Conservation (phyloP, 2,329 filamentous ascomycete species). For the Colletotrichum euphorbiae region DNA sequence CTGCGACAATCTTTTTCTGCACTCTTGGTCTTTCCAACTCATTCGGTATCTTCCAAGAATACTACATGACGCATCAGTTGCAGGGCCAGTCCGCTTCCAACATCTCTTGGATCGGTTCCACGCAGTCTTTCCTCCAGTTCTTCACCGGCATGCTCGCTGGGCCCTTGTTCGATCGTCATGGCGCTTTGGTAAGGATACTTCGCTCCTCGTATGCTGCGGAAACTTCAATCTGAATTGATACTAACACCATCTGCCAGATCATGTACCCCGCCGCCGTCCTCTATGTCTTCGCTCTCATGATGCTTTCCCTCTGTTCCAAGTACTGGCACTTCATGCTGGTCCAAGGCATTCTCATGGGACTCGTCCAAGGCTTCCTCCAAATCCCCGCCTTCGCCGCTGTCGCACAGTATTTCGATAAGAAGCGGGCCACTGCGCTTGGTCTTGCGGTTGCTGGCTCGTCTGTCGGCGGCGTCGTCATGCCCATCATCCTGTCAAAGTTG, state of each 20-base stretch:
- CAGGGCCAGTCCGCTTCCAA: conserved; percentile 43
- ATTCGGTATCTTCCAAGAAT: conserved; percentile 52
- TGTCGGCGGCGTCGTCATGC: too few relatives aligned
- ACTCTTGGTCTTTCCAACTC: conserved; percentile 52
- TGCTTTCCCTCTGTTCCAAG: too few relatives aligned
- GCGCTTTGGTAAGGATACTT: conserved; percentile 47
- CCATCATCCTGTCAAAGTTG: too few relatives aligned
- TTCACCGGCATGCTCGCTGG: conserved; percentile 46
- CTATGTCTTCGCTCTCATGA: too few relatives aligned
- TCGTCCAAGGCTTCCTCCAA: too few relatives aligned
- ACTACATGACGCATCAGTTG: conserved; percentile 47
- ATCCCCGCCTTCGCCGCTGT: too few relatives aligned
- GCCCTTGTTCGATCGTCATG: conserved; percentile 53
- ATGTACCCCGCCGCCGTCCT: conserved; percentile 37
- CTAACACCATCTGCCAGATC: conserved; percentile 41
- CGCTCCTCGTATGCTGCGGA: background rate
- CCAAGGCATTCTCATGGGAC: too few relatives aligned
- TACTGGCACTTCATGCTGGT: too few relatives aligned
- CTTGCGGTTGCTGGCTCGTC: too few relatives aligned
- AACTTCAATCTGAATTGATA: background rate
- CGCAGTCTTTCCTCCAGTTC: conserved; percentile 48
- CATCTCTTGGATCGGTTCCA: conserved; percentile 53
- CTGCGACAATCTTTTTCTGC: conserved; percentile 46
- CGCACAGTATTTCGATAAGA: too few relatives aligned
- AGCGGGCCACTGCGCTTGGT: too few relatives aligned